These are phyloP conservation scores for Stagonosporopsis tanaceti DNA, from an alignment of 2,329 filamentous ascomycete genomes.

Conservation along the genomic window DNA sequence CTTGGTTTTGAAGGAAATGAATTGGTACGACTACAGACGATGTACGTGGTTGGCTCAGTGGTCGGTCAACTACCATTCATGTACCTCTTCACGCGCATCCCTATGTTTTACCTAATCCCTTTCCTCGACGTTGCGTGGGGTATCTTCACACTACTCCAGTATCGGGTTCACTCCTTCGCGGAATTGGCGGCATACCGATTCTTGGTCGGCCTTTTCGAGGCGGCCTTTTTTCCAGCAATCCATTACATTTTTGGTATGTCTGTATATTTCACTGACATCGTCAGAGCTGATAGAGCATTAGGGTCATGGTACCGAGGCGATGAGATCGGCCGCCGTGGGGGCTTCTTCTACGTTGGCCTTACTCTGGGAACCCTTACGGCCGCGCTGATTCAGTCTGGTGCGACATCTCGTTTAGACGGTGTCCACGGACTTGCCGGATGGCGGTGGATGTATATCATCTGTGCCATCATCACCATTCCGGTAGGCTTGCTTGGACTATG, in stretches of 20 bases:
- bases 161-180: constrained; percentile 57
- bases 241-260: constrained; percentile 38
- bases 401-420: constrained; percentile 63
- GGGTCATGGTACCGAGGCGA: constrained; percentile 60
- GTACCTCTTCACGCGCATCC: constrained; percentile 55
- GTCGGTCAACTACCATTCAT: constrained; percentile 62
- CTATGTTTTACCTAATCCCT: constrained; percentile 62
- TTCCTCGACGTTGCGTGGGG: constrained; percentile 64
- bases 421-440: constrained; percentile 53
- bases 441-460: constrained; percentile 50
- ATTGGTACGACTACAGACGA: constrained; percentile 63
- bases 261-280: not conserved
- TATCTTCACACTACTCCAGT: constrained; percentile 65
- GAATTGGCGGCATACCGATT: constrained; percentile 64
- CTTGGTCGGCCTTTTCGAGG: constrained; percentile 63
- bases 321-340: constrained; percentile 56
- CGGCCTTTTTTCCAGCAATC: constrained; percentile 51
- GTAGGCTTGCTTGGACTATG: constrained; percentile 61
- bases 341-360: constrained; percentile 61
- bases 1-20: constrained; percentile 62
- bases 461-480: constrained; percentile 63
- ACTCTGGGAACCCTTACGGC: constrained; percentile 62
- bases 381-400: constrained; percentile 54
- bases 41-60: constrained; percentile 62
- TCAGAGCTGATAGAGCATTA: constrained; percentile 12